Evolutionary conservation across 2,329 filamentous ascomycete genomes (phyloP), one percentile per base, ranked within the genome.

Genomic region (Ophiostoma quercus): DNA sequence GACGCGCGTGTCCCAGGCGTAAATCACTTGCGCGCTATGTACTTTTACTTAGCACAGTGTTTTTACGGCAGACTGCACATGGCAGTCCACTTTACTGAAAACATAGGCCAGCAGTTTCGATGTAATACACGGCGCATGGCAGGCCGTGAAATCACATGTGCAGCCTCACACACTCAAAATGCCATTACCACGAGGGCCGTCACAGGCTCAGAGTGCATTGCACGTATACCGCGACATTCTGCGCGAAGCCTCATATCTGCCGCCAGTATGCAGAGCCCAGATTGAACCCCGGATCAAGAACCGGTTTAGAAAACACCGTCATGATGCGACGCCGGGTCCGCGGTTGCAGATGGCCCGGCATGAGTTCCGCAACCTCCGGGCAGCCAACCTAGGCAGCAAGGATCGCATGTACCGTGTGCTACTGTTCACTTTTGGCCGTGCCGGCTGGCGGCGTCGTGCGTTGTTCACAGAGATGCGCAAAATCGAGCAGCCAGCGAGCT

Each of bases 201-300:
- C 69, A 9, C 37, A 66, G 29, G 66, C 79, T 12, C 72, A 69
- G 11, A 75, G 73, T 0, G 72, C 79, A 3, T 74, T 82, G 16
- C 82, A 84, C 73, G 77, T 87, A 66, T 89, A 87, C 76, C 83
- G 87, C 70, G 82, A 85, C 71, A 79, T 89, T 29, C 84, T 89
- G 47, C 85, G 87, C 71, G 86, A 88, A 78, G 79, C 82, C 54
- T 83, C 84, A 37, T 90, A 90, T 75, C 83, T 89, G 2, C 86
- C 86, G 1, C 80, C 80, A 2, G 77, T 83, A 54, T 84, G 84
- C 71, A 82, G 82, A 54, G 76, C 78, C 2, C 82, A 79, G 69
- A 77, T 85, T 68, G 75, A 78, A 65, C 74, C 78, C 7, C 79
- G 79, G 43, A 83, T 88, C 65, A 78, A 79, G 67, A 71, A 74